phyloP scores from a whole-genome alignment of 768 basidiomycete species.

The Pleurotus tuoliensis region DNA sequence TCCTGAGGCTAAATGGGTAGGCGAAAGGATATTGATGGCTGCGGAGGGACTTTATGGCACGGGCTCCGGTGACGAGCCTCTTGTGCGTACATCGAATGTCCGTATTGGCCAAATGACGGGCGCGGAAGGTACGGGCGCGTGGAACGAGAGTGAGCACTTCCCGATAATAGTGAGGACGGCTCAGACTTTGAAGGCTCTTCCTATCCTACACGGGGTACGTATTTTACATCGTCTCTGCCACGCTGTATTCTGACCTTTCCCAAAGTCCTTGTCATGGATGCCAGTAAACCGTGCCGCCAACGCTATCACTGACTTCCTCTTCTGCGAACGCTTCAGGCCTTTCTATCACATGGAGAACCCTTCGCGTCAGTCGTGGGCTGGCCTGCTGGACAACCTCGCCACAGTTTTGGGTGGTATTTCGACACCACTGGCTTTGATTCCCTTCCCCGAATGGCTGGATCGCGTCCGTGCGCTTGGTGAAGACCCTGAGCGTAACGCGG shows the following conservation, averaged over 20 bases:
- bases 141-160: slow-evolving; percentile 35
- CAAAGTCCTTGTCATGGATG: slow-evolving; percentile 32
- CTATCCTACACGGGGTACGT: slow-evolving; percentile 26
- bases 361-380: slow-evolving; percentile 30
- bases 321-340: slow-evolving; percentile 24
- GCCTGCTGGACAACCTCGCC: slow-evolving; percentile 23
- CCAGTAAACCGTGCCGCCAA: slow-evolving; percentile 29
- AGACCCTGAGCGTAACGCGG: slow-evolving; percentile 20
- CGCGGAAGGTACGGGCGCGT: slow-evolving; percentile 30
- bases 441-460: slow-evolving; percentile 25
- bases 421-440: slow-evolving; percentile 19
- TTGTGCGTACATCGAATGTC: slow-evolving; percentile 22
- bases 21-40: slow-evolving; percentile 25
- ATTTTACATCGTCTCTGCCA: not conserved
- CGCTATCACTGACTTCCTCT: slow-evolving; percentile 26
- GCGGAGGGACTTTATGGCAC: slow-evolving; percentile 25
- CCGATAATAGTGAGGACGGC: slow-evolving; percentile 30
- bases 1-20: slow-evolving; percentile 36
- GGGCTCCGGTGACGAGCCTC: slow-evolving; percentile 11
- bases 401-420: slow-evolving; percentile 16
- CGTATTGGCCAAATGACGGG: slow-evolving; percentile 35
- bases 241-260: not conserved
- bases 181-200: slow-evolving; percentile 22
- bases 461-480: slow-evolving; percentile 23
- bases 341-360: slow-evolving; percentile 35